Evolutionary conservation across 805 yeast genomes (phyloP).

Genomic region (Cyberlindnera petersonii): DNA sequence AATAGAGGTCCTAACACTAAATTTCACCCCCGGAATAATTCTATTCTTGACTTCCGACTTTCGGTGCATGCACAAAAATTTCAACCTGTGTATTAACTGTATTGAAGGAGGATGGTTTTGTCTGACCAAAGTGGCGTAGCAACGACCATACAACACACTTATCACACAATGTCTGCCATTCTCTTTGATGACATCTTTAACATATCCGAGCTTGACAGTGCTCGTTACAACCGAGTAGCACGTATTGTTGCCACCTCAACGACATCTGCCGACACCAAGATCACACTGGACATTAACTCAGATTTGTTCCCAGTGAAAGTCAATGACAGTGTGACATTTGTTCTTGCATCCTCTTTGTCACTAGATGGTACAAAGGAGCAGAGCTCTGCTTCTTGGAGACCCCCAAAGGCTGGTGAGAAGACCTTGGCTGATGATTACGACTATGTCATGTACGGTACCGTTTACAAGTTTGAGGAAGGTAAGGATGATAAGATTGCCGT

Average conservation of each 20-base stretch:
- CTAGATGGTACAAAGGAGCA: conserved; percentile 44
- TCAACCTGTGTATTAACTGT: no score
- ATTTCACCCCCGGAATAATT: no score
- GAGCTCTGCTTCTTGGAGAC: conserved; percentile 43
- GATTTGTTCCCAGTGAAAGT: conserved; percentile 83
- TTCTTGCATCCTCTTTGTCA: conserved; percentile 73
- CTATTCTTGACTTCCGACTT: no score
- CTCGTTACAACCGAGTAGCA: conserved; percentile 86
- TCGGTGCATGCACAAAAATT: no score
- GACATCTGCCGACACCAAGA: conserved; percentile 71
- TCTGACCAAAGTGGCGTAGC: no score
- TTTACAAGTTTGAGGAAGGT: conserved; percentile 92
- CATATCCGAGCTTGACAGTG: conserved; percentile 78
- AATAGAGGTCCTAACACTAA: no score
- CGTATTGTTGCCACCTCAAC: conserved; percentile 87
- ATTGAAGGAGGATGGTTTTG: no score
- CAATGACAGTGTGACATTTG: conserved; percentile 77
- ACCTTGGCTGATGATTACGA: conserved; percentile 95
- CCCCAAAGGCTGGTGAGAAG: conserved; percentile 76
- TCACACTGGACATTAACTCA: conserved; percentile 85
- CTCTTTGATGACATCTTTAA: conserved; percentile 92
- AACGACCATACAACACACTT: no score
- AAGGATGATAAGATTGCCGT: conserved; percentile 64
- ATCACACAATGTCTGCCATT: conserved; percentile 59
- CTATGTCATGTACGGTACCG: conserved; percentile 97